Evolutionary conservation across 345 rosid genomes (phyloP), one percentile per base, ranked within the genome.

Genomic region (Populus alba): DNA sequence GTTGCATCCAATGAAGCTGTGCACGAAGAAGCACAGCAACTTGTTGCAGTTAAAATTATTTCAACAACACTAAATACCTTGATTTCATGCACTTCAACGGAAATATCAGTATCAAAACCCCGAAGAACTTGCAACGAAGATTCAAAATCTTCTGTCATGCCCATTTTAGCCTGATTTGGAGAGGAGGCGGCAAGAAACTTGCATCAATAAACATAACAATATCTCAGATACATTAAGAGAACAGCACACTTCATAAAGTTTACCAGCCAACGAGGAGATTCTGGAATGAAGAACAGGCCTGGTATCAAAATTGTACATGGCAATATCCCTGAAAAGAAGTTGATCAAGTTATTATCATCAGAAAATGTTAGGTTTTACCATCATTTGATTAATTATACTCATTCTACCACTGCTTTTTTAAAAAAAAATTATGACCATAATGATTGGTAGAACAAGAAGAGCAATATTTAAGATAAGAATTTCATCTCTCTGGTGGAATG

Each of bases 201-300:
- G 49, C 18, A 68, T 83, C 75, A 80, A 38, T 38, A 70, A 74
- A 41, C 35, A 71, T 66, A 47, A 75, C 61, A 47, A 25, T 6
- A 22, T 38, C 41, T 72, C 12, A 47, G 29, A 12, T 71, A 55
- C 25, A 74, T 77, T 6, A 49, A 75, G 73, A 73, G 75, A 72
- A 12, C 11, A 57, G 61, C 76, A 67, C 62, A 71, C n/a, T 81
- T 71, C 71, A 78, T 37, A 27, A 62, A 73, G 62, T 81, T 77
- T 90, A 94, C 99, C 97, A 96, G 92, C 98, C 99, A 96, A 49
- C 99, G 92, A 84, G 99, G 98, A 79, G 99, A 96, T 81, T 96
- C 99, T 0, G 99, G 98, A 79, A 96, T 88, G 89, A 96, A 96
- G 85, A 96, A 96, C 65, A 96, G 94, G 76, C 94, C 98, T 47